Base-by-base conservation (phyloP, 2,329 filamentous ascomycete genomes). In the Neofusicoccum kwambonambiense region DNA sequence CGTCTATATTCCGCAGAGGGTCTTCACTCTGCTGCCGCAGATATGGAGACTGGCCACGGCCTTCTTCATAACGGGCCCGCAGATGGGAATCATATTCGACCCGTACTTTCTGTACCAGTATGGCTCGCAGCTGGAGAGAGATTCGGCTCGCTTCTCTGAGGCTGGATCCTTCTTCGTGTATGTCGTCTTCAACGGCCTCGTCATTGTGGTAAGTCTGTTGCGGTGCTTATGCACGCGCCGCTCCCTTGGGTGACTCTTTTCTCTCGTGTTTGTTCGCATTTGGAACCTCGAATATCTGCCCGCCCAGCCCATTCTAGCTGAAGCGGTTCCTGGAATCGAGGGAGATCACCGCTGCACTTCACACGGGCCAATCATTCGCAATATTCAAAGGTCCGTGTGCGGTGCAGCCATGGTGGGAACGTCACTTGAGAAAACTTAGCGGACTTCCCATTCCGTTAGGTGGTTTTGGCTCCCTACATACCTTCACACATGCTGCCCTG, bases 101-200 rank as follows among this genome's bases (percentile, higher is more conserved):
- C 88, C 91, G 49, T 92, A 91, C 79, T 90, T 91, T 72, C 76
- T 95, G 69, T 97, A 89, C 80, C 89, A 86, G 68, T 96, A 95
- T 79, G 81, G 90, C 70, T 90, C 86, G 74, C 85, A 88, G 69
- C 81, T 96, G 57, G 93, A 97, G 81, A 84, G 79, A 47, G 84
- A 85, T 68, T 90, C 90, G 67, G 79, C 89, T 62, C 87, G 91
- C 66, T 94, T 97, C 76, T 79, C 83, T 47, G 84, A 86, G 69
- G 90, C 90, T 65, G 93, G 92, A 74, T 90, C 95, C 75, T 86
- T 95, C 71, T 83, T 95, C 68, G 89, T 89, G 80, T 97, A 96
- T 75, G 80, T 96, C 70, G 78, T 89, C 66, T 95, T 95, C 75
- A 84, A 93, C 71, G 83, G 85, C 70, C 79, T 80, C 60, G 79